These are phyloP conservation scores for Fomitopsis betulina DNA, from an alignment of 1,284 basidiomycete genomes.

Conservation along the genomic window DNA sequence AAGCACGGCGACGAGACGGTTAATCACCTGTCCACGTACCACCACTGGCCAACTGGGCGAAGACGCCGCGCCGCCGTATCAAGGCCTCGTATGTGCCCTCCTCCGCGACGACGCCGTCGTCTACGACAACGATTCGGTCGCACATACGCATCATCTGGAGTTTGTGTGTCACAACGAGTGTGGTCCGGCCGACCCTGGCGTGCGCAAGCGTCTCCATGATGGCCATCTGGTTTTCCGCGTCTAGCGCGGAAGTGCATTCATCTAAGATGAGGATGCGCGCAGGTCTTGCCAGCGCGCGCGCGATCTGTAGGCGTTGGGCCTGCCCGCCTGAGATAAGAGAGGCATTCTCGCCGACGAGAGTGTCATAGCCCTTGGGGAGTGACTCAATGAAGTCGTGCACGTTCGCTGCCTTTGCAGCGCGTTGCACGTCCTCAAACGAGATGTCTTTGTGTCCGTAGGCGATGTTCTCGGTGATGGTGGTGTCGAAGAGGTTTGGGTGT, in stretches of 20 bases:
- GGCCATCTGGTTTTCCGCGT: constrained; percentile 74
- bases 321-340: constrained; percentile 90
- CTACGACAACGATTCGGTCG: constrained; percentile 83
- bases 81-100: constrained; percentile 76
- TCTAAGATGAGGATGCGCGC: constrained; percentile 84
- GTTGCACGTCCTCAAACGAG: constrained; percentile 52
- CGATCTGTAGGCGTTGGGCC: constrained; percentile 90
- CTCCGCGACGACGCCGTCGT: constrained; percentile 76
- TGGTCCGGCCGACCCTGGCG: constrained; percentile 70
- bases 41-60: constrained; percentile 78
- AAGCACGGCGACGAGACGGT: not conserved
- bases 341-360: constrained; percentile 85
- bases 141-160: constrained; percentile 88
- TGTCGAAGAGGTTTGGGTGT: constrained; percentile 83
- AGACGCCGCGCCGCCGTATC: constrained; percentile 65
- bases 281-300: constrained; percentile 76
- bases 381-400: constrained; percentile 84
- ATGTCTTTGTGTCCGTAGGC: constrained; percentile 65
- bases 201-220: constrained; percentile 75
- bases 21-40: constrained; percentile 72
- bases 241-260: constrained; percentile 91
- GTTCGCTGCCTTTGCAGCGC: constrained; percentile 73
- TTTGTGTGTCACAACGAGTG: constrained; percentile 93
- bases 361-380: constrained; percentile 84
- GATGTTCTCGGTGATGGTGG: constrained; percentile 82